phyloP scores from a whole-genome alignment of 352 stramenopile species.

The Pythium chondricola region DNA sequence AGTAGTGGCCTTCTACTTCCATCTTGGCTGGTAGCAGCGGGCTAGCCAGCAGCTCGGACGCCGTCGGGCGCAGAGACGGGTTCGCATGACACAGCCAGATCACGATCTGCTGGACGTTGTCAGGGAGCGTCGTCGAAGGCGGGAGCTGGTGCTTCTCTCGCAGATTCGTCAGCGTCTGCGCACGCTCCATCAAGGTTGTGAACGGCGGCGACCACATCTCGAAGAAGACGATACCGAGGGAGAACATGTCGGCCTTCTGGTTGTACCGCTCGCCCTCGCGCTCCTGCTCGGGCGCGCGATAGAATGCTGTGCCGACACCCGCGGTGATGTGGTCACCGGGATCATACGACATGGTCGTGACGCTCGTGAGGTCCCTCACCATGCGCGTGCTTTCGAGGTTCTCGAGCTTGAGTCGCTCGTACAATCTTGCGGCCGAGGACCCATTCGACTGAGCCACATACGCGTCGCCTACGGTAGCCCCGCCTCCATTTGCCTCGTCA shows the following conservation, averaged over 20 bases:
- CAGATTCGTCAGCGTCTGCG: conserved; percentile 67
- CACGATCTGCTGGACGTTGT: conserved; percentile 87
- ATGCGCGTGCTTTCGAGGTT: conserved; percentile 64
- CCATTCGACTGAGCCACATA: conserved; percentile 50
- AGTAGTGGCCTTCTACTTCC: conserved; percentile 76
- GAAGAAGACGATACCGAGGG: conserved; percentile 93
- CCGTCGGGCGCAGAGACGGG: conserved; percentile 57
- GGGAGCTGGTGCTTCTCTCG: conserved; percentile 65
- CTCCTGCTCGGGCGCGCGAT: conserved; percentile 93
- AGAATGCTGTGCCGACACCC: conserved; percentile 94
- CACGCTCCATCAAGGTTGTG: conserved; percentile 86
- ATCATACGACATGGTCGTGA: conserved; percentile 58
- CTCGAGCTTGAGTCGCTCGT: conserved; percentile 58
- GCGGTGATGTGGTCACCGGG: conserved; percentile 78
- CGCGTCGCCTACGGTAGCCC: conserved; percentile 1
- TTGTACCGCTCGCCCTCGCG: conserved; percentile 82
- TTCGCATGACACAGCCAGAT: conserved; percentile 82
- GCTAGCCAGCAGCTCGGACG: conserved; percentile 63
- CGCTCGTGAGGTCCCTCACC: conserved; percentile 29
- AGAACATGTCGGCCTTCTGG: conserved; percentile 94
- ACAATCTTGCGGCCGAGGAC: conserved; percentile 65
- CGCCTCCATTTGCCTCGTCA: not conserved
- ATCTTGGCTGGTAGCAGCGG: conserved; percentile 73
- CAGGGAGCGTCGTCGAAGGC: conserved; percentile 38
- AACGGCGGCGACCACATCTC: conserved; percentile 94